Evolutionary conservation across 2,329 filamentous ascomycete species (phyloP).

Genomic region (Aspergillus persii): DNA sequence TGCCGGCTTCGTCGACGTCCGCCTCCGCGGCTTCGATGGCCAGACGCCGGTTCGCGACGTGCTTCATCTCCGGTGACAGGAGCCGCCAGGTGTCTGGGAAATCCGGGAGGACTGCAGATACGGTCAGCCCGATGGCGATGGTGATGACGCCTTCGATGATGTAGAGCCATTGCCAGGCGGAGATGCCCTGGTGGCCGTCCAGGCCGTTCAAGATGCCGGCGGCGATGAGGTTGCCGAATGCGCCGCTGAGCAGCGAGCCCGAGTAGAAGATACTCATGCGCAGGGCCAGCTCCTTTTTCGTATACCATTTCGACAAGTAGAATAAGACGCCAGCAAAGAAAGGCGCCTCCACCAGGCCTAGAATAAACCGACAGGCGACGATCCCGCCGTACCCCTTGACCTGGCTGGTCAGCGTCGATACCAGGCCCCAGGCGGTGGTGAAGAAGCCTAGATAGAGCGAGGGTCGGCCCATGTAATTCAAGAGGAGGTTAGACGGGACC

Average conservation of each 20-base stretch:
- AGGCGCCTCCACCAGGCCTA: constrained; percentile 48
- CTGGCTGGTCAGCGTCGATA: constrained; percentile 45
- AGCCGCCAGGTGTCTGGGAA: constrained; percentile 47
- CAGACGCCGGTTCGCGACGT: constrained; percentile 48
- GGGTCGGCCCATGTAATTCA: constrained; percentile 44
- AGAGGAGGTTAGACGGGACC: constrained; percentile 48
- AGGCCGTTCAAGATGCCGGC: constrained; percentile 50
- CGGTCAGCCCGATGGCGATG: constrained; percentile 31
- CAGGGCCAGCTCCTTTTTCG: constrained; percentile 50
- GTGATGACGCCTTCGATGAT: constrained; percentile 42
- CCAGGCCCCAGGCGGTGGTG: constrained; percentile 46
- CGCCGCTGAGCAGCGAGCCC: constrained; percentile 49
- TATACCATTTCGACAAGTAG: constrained; percentile 53
- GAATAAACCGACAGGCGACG: constrained; percentile 46
- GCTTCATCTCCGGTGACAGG: constrained; percentile 45
- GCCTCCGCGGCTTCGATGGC: constrained; percentile 52
- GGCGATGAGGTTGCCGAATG: constrained; percentile 56
- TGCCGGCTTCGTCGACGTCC: constrained; percentile 49
- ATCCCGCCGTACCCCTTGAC: constrained; percentile 44
- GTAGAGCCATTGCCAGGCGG: constrained; percentile 42
- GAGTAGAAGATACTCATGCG: constrained; percentile 55
- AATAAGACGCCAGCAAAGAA: constrained; percentile 49
- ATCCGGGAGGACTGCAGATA: constrained; percentile 38
- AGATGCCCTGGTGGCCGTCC: constrained; percentile 31
- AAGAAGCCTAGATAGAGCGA: constrained; percentile 47